Evolutionary conservation across 345 rosid genomes (phyloP), one percentile per base, ranked within the genome.

Genomic region (Draba incana): DNA sequence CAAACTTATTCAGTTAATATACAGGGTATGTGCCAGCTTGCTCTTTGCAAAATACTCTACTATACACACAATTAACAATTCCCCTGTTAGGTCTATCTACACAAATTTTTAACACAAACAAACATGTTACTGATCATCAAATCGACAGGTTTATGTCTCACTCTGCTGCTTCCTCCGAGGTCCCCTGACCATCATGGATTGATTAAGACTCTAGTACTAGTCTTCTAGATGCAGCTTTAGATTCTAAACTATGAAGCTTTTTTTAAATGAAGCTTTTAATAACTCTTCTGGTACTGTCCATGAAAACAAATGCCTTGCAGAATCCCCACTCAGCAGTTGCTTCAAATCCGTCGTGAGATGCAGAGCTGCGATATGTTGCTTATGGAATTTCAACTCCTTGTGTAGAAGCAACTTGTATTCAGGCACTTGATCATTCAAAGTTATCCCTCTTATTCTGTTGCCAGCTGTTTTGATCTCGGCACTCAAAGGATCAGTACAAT

Each of bases 311-410:
- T 88, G 87, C 64, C 98, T 97, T 14, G 72, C 82, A 11, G 84
- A 90, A 76, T 92, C 98, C 23, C 97, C 98, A 50, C 84, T 92
- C 23, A 92, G 79, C 55, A 92, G 71, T 79, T 92, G 98, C 86
- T 88, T 92, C 76, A 88, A 78, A 69, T 90, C 92, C 24, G 75
- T 75, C 14, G 86, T 83, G 64, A 88, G 83, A 75, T 77, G 82
- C 55, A 92, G 88, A 39, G 98, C 89, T 20, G 96, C 86, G 41
- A 92, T 93, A 0, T 97, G 80, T 58, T 85, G 82, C 76, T 83
- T 92, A 57, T 92, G 98, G 62, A 72, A 86, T 74, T 84, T 88
- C 70, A 92, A 80, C 50, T 85, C 86, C 83, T 81, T 86, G 54
- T 83, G 85, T 62, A 92, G 85, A 37, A 92, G 57, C 79, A 90